Conservation (phyloP, 2,329 filamentous ascomycete genomes). For the Colletotrichum incanum region DNA sequence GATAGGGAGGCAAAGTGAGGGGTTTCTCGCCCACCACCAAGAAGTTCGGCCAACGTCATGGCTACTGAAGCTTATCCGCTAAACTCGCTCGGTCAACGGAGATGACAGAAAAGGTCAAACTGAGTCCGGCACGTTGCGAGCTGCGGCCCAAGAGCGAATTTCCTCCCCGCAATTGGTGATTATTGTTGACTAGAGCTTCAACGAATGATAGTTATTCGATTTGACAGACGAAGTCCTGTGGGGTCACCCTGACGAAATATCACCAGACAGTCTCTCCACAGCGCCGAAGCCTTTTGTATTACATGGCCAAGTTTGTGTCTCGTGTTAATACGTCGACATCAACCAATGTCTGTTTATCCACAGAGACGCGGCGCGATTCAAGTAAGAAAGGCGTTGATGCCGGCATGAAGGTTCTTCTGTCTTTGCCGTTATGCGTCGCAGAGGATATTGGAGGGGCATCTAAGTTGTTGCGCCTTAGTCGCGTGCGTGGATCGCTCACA, state of each 20-base stretch:
- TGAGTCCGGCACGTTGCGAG: slow-evolving; percentile 8
- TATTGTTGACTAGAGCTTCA: slow-evolving; percentile 7
- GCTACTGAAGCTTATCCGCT: background rate
- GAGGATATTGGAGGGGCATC: slow-evolving; percentile 8
- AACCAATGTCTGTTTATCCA: background rate
- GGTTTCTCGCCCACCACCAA: slow-evolving; percentile 28
- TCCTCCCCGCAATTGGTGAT: slow-evolving; percentile 9
- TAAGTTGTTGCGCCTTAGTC: slow-evolving; percentile 16
- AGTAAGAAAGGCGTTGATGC: background rate
- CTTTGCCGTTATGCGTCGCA: background rate
- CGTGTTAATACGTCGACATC: background rate
- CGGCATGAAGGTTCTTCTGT: background rate
- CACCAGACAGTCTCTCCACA: slow-evolving; percentile 30
- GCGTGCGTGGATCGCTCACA: background rate
- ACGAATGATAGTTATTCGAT: slow-evolving; percentile 31
- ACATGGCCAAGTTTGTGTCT: background rate
- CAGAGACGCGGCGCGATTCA: background rate
- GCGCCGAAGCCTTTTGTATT: background rate
- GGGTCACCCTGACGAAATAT: slow-evolving; percentile 21
- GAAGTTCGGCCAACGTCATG: slow-evolving; percentile 23
- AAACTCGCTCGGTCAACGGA: slow-evolving; percentile 1
- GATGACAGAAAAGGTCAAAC: background rate
- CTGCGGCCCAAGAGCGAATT: background rate
- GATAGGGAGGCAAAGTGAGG: slow-evolving; percentile 31
- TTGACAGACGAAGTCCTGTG: slow-evolving; percentile 16